These are phyloP conservation scores for Ochromonas danica DNA, from an alignment of 108 stramenopile genomes.

Conservation along the genomic window DNA sequence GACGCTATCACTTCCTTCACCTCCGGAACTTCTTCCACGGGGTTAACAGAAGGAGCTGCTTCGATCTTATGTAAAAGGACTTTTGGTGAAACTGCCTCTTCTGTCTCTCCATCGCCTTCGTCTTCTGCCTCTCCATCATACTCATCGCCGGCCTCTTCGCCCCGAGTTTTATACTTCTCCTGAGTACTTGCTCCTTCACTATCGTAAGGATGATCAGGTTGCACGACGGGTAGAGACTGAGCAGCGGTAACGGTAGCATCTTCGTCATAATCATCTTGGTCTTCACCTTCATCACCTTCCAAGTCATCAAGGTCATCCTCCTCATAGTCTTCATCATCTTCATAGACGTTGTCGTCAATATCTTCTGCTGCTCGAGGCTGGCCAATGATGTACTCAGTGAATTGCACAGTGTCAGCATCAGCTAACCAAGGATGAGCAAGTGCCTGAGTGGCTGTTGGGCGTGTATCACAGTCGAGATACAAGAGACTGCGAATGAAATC, in stretches of 20 bases:
- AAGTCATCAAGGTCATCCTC: background rate
- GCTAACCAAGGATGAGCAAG: constrained; percentile 78
- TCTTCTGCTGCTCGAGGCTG: background rate
- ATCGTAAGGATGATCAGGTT: constrained; percentile 7
- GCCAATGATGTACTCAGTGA: constrained; percentile 26
- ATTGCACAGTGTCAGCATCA: constrained; percentile 1
- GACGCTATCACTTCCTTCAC: too few species aligned
- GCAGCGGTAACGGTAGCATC: background rate
- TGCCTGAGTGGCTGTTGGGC: constrained; percentile 73
- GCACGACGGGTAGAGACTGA: background rate
- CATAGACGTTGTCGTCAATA: background rate
- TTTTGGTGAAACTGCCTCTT: too few species aligned
- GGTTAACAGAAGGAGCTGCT: too few species aligned
- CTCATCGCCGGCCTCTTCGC: background rate
- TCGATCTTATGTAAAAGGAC: too few species aligned
- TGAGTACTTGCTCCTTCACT: background rate
- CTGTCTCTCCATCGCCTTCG: background rate
- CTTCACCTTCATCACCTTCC: constrained; percentile 18
- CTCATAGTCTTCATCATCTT: background rate
- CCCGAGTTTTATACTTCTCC: background rate
- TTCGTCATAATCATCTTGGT: constrained; percentile 21
- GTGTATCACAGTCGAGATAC: constrained; percentile 71
- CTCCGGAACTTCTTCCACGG: too few species aligned
- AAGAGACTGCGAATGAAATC: constrained; percentile 73
- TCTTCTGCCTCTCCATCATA: background rate